phyloP scores from a whole-genome alignment of 768 basidiomycete species.

The Hypholoma sublateritium region DNA sequence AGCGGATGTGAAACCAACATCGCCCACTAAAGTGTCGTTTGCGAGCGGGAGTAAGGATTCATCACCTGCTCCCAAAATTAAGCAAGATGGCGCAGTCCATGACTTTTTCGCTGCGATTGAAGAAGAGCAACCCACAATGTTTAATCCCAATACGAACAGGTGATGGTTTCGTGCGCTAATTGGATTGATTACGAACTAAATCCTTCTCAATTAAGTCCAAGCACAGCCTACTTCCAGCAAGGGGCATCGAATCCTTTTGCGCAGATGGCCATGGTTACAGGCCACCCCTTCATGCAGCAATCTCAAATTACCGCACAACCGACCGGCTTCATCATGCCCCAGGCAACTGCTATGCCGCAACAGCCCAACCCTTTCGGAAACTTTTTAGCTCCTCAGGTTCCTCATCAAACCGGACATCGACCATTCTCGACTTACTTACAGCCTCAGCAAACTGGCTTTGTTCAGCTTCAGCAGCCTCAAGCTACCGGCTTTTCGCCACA shows the following conservation, averaged over 20 bases:
- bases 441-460: constrained; percentile 49
- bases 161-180: constrained; percentile 14
- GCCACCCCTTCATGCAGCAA: constrained; percentile 45
- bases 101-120: constrained; percentile 95
- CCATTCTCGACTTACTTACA: constrained; percentile 58
- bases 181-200: background rate
- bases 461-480: constrained; percentile 19
- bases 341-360: constrained; percentile 37
- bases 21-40: constrained; percentile 12
- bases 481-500: constrained; percentile 20
- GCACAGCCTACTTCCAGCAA: constrained; percentile 52
- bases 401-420: constrained; percentile 45
- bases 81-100: constrained; percentile 42
- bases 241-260: constrained; percentile 76
- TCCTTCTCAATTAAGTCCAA: constrained; percentile 37
- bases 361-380: constrained; percentile 47
- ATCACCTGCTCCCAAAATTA: constrained; percentile 18
- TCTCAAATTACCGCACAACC: constrained; percentile 50
- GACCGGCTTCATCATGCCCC: constrained; percentile 55
- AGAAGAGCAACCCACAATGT: constrained; percentile 70
- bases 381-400: constrained; percentile 33
- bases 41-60: constrained; percentile 11
- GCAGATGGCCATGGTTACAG: constrained; percentile 51
- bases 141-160: constrained; percentile 64
- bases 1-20: constrained; percentile 7